Evolutionary conservation across 305 asterid genomes (phyloP), one percentile per base, ranked within the genome.

Genomic region (Fraxinus sp.): DNA sequence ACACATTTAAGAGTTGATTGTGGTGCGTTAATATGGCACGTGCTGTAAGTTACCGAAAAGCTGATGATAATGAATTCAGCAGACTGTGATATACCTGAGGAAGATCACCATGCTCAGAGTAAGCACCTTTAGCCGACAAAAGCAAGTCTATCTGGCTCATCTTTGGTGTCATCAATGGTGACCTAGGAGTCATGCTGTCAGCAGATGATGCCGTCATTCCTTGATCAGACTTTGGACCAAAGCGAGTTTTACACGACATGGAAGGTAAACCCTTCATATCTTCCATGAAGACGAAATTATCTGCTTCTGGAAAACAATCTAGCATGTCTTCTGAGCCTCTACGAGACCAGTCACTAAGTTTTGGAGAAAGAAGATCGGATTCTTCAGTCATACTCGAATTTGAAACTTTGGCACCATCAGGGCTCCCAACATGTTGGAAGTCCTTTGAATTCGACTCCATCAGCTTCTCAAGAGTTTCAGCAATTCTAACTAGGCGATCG

Each of bases 261-360:
- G 97, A 86, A 39, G 97, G 95, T 77, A 94, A 85, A 70, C 89
- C 94, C 89, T 93, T 97, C 87, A 92, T 87, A 86, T 97, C 99
- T 88, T 97, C 99, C 90, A 89, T 86, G 70, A 87, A 89, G 84
- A 86, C 90, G 55, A 90, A 86, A 85, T 93, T 93, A 85, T 97
- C 98, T 18, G 90, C 93, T 81, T 95, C 99, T 32, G 92, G 92
- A 85, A 92, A 93, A 91, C 95, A 92, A 83, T 94, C 98, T 70
- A 97, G 93, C 98, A 94, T 94, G 89, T 97, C 98, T 84, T 94
- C 99, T 73, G 99, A 97, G 80, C 98, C 99, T 89, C 98, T 93
- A 49, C 97, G 92, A 74, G 98, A 97, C 98, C 98, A 97, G 83
- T 94, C 98, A 86, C 99, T 95, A 81, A 87, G 90, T 84, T 97